Evolutionary conservation across 202 grass and related monocot genomes (phyloP), one percentile per base, ranked within the genome.

Genomic region (Elaeis oleifera): DNA sequence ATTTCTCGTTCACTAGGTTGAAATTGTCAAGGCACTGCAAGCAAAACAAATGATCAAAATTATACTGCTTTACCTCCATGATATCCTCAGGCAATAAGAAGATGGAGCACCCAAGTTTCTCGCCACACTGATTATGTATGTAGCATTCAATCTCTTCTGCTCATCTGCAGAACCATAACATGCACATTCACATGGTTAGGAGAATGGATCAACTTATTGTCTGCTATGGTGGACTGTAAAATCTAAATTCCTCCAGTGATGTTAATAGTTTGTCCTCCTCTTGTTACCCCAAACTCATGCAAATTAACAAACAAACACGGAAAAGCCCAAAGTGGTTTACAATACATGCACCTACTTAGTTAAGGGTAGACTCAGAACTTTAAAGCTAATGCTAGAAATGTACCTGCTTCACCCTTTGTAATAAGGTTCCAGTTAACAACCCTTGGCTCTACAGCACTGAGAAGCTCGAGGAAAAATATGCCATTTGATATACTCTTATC

Each of bases 61-160:
- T 20, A 29, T 55, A 14, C 19, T 23, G 54, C 17, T 53, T 78
- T 55, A 90, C 87, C 87, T 90, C 82, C 79, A 86, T 90, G 76
- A 90, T 90, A 70, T 90, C 87, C 63, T 90, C 87, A 23, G 87
- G 79, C 62, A 90, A 77, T 71, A 85, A 75, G 64, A 86, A 90
- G 27, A 90, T 73, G 0, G 82, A 83, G 68, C 87, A 90, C 18
- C 87, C 87, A 6, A 90, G 58, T 67, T 90, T 78, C 87, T 80
- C 60, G 82, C 87, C 59, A 90, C 79, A 70, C 82, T 90, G 52
- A 90, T 90, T 20, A 80, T 85, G 70, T 90, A 90, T 51, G 82
- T 80, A 50, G 87, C 87, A 61, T 90, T 90, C 54, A 83, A 13
- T 62, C 83, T 90, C 73, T 66, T 83, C 58, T 90, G 76, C 5